Base-by-base conservation (phyloP, 345 rosid genomes). In the Populus deltoides region DNA sequence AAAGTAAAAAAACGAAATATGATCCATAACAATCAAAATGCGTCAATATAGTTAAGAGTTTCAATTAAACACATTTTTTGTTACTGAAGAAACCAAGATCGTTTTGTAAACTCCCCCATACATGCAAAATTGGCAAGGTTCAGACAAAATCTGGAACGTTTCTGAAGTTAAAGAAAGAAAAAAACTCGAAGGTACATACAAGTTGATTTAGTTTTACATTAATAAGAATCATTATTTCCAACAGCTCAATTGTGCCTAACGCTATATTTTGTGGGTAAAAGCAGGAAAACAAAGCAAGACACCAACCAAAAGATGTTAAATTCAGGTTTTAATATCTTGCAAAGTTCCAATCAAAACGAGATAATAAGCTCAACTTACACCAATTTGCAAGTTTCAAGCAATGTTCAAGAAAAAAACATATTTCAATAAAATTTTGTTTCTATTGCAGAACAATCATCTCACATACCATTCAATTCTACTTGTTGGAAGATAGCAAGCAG, bases 401-500 rank as follows among this genome's bases (percentile, higher is more conserved):
- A 17, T 51, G 57, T 51, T 51, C 18, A 18, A 51, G 57, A 6
- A 51, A 51, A 51, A 51, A 51, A 31, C 57, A 51, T 18, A 51
- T 51, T 18, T 17, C n/a, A 18, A 18, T 17, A 18, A 16, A 51
- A 51, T 8, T 51, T 51, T 18, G 18, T 62, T 62, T 29, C 5
- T 24, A 24, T 62, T 24, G 67, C 10, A 68, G 53, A 39, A 18
- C 57, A 76, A 36, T 29, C 57, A 29, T 55, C 75, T 65, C 6
- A 43, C 75, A 27, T 87, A 93, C 97, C 98, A 72, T 75, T 86
- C 77, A 92, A 75, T 69, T 85, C 80, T 47, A 82, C 87, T 77
- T 93, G 94, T 27, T 79, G 88, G 75, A 92, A 92, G 79, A 88
- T 85, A 70, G 91, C 86, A 66, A 81, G 78, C 67, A 95, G 76